A percentile compares a stretch with the other conserved stretches of the same genome.
These are phyloP conservation scores for Xylaria hypoxylon DNA, from an alignment of 2,329 filamentous ascomycete species.

Conservation along the genomic window DNA sequence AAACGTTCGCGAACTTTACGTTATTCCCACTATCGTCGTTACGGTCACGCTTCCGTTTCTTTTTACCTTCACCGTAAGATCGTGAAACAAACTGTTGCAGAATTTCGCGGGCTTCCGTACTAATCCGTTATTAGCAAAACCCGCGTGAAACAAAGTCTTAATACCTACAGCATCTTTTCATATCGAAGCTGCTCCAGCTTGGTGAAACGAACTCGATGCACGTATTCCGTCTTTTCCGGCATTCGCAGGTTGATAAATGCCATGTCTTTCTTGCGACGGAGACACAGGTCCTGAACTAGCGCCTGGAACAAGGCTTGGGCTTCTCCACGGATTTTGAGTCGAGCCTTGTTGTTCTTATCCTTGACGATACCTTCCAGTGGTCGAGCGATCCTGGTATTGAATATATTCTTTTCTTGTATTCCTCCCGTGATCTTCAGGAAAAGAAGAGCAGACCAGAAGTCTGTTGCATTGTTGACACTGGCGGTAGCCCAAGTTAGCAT, in stretches of 20 bases:
- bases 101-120: slow-evolving; percentile 78
- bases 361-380: slow-evolving; percentile 61
- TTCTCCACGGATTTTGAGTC: slow-evolving; percentile 59
- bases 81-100: slow-evolving; percentile 66
- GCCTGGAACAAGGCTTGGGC: slow-evolving; percentile 76
- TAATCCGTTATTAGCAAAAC: slow-evolving; percentile 51
- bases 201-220: slow-evolving; percentile 80
- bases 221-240: slow-evolving; percentile 80
- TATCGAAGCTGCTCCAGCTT: slow-evolving; percentile 82
- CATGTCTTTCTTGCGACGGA: slow-evolving; percentile 90
- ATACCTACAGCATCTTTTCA: slow-evolving; percentile 72
- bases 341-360: slow-evolving; percentile 35
- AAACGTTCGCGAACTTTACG: slow-evolving; percentile 76
- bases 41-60: slow-evolving; percentile 54
- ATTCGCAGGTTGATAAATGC: slow-evolving; percentile 84
- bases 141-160: background rate
- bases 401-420: slow-evolving; percentile 77
- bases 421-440: slow-evolving; percentile 83
- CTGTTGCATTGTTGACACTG: slow-evolving; percentile 80
- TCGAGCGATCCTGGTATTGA: slow-evolving; percentile 77
- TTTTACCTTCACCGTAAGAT: slow-evolving; percentile 18
- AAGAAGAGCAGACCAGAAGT: slow-evolving; percentile 82
- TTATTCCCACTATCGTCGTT: slow-evolving; percentile 52
- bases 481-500: slow-evolving; percentile 44
- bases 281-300: slow-evolving; percentile 82